These are phyloP conservation scores for Geotrichum restrictum DNA, from an alignment of 1,139 yeast genomes.

Conservation along the genomic window DNA sequence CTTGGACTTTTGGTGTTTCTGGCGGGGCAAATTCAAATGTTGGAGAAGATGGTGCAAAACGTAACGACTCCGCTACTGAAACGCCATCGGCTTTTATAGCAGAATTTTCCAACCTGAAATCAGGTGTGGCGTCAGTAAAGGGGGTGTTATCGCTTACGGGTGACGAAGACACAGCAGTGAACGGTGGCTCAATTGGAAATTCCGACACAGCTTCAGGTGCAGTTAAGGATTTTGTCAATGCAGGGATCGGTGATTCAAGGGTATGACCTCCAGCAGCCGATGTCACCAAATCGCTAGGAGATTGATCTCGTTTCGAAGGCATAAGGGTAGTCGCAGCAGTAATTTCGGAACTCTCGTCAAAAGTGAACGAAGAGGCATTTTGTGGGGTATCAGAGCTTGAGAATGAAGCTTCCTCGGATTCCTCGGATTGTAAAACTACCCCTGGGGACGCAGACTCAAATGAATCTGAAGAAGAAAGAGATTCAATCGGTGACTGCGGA, in stretches of 20 bases:
- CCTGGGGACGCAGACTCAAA: background rate
- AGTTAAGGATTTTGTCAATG: background rate
- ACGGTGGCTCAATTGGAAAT: background rate
- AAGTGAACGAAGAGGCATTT: background rate
- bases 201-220: background rate
- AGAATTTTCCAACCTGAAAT: background rate
- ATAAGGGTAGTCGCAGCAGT: background rate
- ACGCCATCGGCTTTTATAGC: too few relatives aligned
- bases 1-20: background rate
- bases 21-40: background rate
- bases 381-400: background rate
- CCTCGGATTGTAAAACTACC: background rate
- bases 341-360: background rate
- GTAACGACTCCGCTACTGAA: too few relatives aligned
- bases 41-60: too few relatives aligned
- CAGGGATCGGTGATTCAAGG: background rate
- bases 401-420: background rate
- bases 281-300: too few relatives aligned
- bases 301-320: too few relatives aligned
- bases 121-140: background rate
- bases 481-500: background rate
- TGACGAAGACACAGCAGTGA: background rate
- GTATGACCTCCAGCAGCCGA: background rate
- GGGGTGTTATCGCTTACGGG: background rate
- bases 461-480: background rate